A percentile compares a stretch with the other conserved stretches of the same genome.
phyloP scores from a whole-genome alignment of 176 grass and related monocot species.

The Avena sativa region DNA sequence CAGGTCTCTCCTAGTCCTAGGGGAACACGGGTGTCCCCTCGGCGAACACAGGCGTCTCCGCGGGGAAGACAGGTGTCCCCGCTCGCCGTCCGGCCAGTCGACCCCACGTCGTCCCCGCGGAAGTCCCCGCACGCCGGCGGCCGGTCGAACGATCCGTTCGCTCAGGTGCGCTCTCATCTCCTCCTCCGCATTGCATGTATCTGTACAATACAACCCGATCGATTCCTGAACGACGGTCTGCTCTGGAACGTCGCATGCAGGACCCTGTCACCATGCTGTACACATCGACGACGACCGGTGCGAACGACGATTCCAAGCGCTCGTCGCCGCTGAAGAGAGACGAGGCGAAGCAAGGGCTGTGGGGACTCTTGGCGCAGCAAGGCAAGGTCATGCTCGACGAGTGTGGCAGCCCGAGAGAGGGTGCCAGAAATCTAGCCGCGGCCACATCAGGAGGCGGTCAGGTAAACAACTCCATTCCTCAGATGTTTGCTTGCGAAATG shows the following conservation, averaged over 20 bases:
- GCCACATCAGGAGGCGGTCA: conserved; percentile 26
- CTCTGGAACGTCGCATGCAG: conserved; percentile 36
- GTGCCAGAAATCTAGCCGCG: conserved; percentile 8
- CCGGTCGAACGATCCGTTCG: background rate
- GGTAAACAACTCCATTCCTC: conserved; percentile 28
- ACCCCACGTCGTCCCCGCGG: background rate
- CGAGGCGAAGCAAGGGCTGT: conserved; percentile 62
- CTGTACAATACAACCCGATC: background rate
- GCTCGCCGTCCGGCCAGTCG: background rate
- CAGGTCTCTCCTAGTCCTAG: background rate
- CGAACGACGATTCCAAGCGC: conserved; percentile 38
- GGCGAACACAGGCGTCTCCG: background rate
- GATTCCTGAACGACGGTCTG: background rate
- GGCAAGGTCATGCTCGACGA: conserved; percentile 81
- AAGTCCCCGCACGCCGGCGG: background rate
- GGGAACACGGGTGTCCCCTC: background rate
- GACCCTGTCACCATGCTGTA: conserved; percentile 49
- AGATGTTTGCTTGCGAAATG: background rate
- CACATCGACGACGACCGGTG: conserved; percentile 51
- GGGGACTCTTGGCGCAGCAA: conserved; percentile 66
- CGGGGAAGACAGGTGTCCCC: conserved; percentile 9
- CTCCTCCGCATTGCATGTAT: background rate
- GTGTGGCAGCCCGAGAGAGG: conserved; percentile 34
- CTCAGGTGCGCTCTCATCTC: conserved; percentile 9
- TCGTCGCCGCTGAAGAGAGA: conserved; percentile 30